Conservation (phyloP, 2,329 filamentous ascomycete species). For the Colletotrichum spinosum region DNA sequence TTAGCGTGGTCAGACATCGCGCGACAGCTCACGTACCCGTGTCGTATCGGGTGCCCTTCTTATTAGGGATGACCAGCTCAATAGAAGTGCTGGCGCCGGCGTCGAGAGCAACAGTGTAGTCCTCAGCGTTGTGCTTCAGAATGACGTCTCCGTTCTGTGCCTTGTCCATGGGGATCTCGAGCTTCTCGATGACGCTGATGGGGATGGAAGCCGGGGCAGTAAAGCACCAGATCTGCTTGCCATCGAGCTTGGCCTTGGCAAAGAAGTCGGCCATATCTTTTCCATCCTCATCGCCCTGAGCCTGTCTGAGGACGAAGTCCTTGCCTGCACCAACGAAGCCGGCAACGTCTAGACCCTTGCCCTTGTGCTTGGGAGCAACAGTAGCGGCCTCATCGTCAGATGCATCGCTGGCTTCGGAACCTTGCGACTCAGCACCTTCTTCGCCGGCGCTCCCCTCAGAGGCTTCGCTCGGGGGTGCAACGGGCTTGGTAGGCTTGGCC, state of each 20-base stretch:
- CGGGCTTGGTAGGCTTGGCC: constrained; percentile 28
- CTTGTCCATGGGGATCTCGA: constrained; percentile 70
- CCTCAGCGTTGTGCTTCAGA: constrained; percentile 71
- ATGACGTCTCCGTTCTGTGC: constrained; percentile 64
- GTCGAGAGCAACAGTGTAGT: constrained; percentile 71
- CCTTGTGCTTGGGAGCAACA: constrained; percentile 44
- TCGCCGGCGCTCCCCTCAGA: constrained; percentile 33
- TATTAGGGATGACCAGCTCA: constrained; percentile 70
- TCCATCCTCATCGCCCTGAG: constrained; percentile 52
- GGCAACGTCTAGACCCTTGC: constrained; percentile 50
- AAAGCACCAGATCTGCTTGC: constrained; percentile 86
- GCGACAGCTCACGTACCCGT: constrained; percentile 56
- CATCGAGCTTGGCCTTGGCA: constrained; percentile 67
- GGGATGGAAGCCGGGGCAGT: constrained; percentile 77
- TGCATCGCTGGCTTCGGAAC: constrained; percentile 36
- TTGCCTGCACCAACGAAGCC: constrained; percentile 56
- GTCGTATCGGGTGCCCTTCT: constrained; percentile 65
- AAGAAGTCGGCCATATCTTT: constrained; percentile 67
- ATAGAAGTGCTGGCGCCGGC: constrained; percentile 63
- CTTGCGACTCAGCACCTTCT: constrained; percentile 36
- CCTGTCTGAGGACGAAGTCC: constrained; percentile 66
- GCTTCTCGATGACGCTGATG: constrained; percentile 73
- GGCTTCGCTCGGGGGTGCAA: constrained; percentile 38
- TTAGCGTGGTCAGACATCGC: constrained; percentile 1
- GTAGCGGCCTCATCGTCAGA: constrained; percentile 46